phyloP scores from a whole-genome alignment of 2,329 filamentous ascomycete genomes.

The Gnomoniopsis sp. region DNA sequence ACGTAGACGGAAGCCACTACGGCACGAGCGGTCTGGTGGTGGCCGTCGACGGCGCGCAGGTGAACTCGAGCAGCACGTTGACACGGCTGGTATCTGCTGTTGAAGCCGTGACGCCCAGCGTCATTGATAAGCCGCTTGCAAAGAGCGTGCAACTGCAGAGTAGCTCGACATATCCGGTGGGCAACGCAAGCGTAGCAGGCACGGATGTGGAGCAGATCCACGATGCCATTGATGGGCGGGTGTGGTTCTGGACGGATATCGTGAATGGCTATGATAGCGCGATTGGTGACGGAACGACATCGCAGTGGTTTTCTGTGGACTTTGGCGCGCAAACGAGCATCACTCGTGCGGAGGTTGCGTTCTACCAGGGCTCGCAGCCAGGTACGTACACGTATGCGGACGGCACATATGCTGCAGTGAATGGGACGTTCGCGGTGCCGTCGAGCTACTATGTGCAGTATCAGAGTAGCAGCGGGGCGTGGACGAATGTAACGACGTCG shows the following conservation, averaged over 20 bases:
- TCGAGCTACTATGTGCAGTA: conserved; percentile 28
- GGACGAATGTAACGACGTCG: conserved; percentile 26
- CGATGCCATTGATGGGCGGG: conserved; percentile 34
- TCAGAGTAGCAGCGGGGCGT: conserved; percentile 20
- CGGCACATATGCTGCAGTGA: conserved; percentile 7
- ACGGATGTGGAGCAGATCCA: conserved; percentile 27
- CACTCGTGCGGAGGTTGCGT: conserved; percentile 33
- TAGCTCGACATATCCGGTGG: conserved; percentile 27
- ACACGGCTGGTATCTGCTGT: conserved; percentile 22
- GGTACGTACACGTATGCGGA: conserved; percentile 20
- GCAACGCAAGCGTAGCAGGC: conserved; percentile 27
- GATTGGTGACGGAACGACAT: conserved; percentile 23
- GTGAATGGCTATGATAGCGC: conserved; percentile 36
- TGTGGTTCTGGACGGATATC: conserved; percentile 36
- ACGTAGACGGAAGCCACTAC: conserved; percentile 31
- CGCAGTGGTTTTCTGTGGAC: conserved; percentile 34
- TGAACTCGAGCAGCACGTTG: conserved; percentile 26
- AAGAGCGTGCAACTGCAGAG: conserved; percentile 33
- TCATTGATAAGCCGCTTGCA: conserved; percentile 29
- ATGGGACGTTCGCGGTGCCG: conserved; percentile 25
- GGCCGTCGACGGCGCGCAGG: conserved; percentile 31
- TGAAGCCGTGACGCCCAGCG: conserved; percentile 19
- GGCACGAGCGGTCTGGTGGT: conserved; percentile 29
- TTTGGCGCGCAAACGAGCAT: conserved; percentile 28
- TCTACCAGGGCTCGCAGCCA: conserved; percentile 27